These are phyloP conservation scores for Corymbia maculata DNA, from an alignment of 345 rosid species.

Conservation along the genomic window DNA sequence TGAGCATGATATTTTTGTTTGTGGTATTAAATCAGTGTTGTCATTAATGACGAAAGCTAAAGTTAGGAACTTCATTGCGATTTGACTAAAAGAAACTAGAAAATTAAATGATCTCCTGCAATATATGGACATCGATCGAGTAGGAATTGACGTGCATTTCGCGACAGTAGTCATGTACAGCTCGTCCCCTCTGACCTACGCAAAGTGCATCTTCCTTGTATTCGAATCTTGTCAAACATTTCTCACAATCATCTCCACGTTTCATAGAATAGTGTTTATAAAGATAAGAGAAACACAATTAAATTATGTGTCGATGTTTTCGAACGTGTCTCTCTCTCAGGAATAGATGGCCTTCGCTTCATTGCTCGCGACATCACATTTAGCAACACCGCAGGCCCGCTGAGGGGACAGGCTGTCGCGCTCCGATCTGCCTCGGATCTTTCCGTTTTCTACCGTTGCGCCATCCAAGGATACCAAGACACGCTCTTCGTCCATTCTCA, in stretches of 20 bases:
- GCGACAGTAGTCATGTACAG: not conserved
- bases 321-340: not conserved
- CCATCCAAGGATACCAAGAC: slow-evolving; percentile 44
- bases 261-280: not conserved
- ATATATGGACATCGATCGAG: not conserved
- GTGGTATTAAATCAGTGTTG: not conserved
- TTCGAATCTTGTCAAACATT: not conserved
- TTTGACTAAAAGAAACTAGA: not conserved
- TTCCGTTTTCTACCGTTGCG: slow-evolving; percentile 30
- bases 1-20: not conserved
- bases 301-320: not conserved
- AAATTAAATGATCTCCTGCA: not conserved
- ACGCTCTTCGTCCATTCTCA: slow-evolving; percentile 54
- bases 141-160: not conserved
- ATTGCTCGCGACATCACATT: slow-evolving; percentile 60
- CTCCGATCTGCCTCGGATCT: slow-evolving; percentile 43
- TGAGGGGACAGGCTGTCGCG: slow-evolving; percentile 58
- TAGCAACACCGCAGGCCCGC: slow-evolving; percentile 54
- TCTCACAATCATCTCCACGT: not conserved
- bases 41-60: not conserved
- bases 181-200: not conserved
- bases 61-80: not conserved
- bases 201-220: not conserved
- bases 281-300: not conserved
- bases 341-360: slow-evolving; percentile 14